A percentile compares a stretch with the other conserved stretches of the same genome.
phyloP scores from a whole-genome alignment of 2,329 filamentous ascomycete genomes.

The Domatiomyces globalis region DNA sequence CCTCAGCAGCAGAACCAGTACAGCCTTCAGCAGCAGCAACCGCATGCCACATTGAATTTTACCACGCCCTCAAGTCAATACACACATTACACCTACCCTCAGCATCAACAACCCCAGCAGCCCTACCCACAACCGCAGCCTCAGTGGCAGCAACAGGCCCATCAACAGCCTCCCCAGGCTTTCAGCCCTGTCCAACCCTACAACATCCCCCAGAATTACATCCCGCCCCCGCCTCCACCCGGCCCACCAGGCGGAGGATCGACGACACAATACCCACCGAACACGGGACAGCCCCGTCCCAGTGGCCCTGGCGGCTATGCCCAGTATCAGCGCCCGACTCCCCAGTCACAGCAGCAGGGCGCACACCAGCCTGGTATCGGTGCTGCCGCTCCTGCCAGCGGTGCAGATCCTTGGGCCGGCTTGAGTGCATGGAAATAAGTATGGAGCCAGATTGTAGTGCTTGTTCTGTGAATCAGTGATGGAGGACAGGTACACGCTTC shows the following conservation, averaged over 20 bases:
- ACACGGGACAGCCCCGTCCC: conserved; percentile 22
- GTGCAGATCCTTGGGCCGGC: conserved; percentile 53
- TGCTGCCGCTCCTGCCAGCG: neutral
- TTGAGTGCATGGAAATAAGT: conserved; percentile 53
- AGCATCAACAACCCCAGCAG: conserved; percentile 31
- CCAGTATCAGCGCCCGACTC: conserved; percentile 19
- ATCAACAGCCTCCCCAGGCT: conserved; percentile 23
- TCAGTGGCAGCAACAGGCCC: conserved; percentile 22
- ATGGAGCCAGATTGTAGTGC: neutral
- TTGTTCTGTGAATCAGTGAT: too few species aligned
- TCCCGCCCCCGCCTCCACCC: conserved; percentile 53
- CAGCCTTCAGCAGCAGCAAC: conserved; percentile 7
- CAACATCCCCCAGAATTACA: conserved; percentile 47
- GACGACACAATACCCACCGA: conserved; percentile 37
- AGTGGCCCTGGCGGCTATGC: conserved; percentile 44
- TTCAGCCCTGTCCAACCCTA: conserved; percentile 27
- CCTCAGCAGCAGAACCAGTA: conserved; percentile 5
- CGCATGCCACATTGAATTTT: conserved; percentile 13
- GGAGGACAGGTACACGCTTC: too few species aligned
- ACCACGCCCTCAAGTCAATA: conserved; percentile 13
- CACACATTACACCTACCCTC: conserved; percentile 15
- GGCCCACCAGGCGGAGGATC: conserved; percentile 41
- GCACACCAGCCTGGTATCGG: neutral
- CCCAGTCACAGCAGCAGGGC: conserved; percentile 2
- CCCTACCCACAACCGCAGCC: conserved; percentile 34